Evolutionary conservation across 2,329 filamentous ascomycete species (phyloP), one percentile per base, ranked within the genome.

Genomic region (Penicillium polonicum): DNA sequence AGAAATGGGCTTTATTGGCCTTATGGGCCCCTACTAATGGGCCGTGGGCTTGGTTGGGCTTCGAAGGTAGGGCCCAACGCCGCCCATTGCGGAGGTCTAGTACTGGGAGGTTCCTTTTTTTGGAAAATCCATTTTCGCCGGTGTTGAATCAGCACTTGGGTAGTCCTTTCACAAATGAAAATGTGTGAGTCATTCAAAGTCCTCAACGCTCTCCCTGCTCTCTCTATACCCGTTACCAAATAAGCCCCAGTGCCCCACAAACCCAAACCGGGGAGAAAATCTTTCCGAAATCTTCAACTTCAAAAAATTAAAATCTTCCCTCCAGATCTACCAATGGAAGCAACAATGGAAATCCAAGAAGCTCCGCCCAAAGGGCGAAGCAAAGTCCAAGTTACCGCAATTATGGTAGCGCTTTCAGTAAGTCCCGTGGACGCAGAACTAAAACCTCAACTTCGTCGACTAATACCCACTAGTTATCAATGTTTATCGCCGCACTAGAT

Each of bases 401-500:
- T 70, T 25, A 70, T 70, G 68, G 41, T 63, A 51, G 68, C 66
- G 15, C 65, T 70, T 35, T 63, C 67, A 48, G 67, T 70, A 65
- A 60, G 64, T 7, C 1, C 36, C 9, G 2, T 12, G 36, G 36
- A 58, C n/a, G 9, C 38, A 12, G 19, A 42, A 36, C 12, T 15
- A 15, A 25, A 39, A 13, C 23, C 12, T n/a, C 41, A 38, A 13
- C n/a, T 52, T 49, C 48, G 8, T 9, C 21, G 38, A 51, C 55
- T 62, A 52, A 62, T 41, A 17, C 31, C 15, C 36, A n/a, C 23
- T 57, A 70, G 67, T 50, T 72, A 23, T 62, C 68, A 1, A 65
- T 72, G 48, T 72, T 74, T 52, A 63, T 75, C 23, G 68, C 74
- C 4, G 74, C 75, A 1, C 65, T 78, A 4, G 74, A 78, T 50